Base-by-base conservation (phyloP, 148 eudicot genomes). In the Vaccinium darrowii region DNA sequence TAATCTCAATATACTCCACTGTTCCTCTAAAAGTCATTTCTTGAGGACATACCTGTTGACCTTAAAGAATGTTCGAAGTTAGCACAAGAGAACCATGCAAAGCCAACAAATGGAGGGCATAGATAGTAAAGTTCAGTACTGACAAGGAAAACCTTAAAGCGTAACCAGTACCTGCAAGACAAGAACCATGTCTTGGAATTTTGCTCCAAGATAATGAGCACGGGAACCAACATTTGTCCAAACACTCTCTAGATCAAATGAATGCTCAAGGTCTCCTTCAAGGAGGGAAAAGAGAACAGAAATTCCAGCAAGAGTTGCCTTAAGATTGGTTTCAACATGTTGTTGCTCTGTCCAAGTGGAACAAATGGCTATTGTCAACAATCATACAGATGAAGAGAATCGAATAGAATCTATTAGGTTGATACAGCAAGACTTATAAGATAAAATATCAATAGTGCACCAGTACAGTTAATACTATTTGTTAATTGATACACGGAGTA, bases 241-340 rank as follows among this genome's bases (percentile, higher is more conserved):
- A 82, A 85, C 89, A 84, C 74, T 79, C 54, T 81, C 75, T 80
- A 65, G 74, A 56, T 82, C 82, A 78, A 85, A 73, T 43, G 75
- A 79, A 86, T 85, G 87, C 71, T 87, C 82, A 50, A 82, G 89
- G 80, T 87, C 93, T 77, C 94, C 96, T 81, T 95, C 99, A 79
- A 86, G 83, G 43, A 96, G 92, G 69, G 94, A 90, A 84, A 93
- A 89, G 77, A 83, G 82, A 80, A 93, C 81, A 74, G 94, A 89
- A 88, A 94, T 87, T 78, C 92, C 93, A 85, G 88, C 92, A 88
- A 95, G 27, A 43, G 85, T 85, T 79, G 91, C 91, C 92, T 87
- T 95, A 56, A 97, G 89, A 84, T 91, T 95, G 80, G 96, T 95
- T 88, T 95, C 93, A 90, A 91, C 91, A 87, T 90, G 98, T 90